Evolutionary conservation across 1,284 basidiomycete species (phyloP).

Genomic region (Ceratobasidium sp.): DNA sequence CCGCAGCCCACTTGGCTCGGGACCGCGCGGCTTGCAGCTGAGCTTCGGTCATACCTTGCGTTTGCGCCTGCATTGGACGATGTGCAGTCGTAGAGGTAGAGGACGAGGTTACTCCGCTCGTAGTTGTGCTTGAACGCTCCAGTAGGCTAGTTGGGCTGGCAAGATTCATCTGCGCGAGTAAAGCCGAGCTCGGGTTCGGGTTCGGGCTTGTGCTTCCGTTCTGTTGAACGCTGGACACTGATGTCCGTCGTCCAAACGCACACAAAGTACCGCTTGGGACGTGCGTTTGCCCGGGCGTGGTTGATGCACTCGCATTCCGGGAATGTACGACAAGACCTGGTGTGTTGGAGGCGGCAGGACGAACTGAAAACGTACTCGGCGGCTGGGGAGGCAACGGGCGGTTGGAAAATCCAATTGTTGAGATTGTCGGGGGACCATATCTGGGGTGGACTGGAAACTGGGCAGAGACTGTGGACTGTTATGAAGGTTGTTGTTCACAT

Average conservation of each 20-base stretch:
- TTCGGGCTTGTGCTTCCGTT: neutral
- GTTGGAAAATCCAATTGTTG: neutral
- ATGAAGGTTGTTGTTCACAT: neutral
- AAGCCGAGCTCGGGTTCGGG: neutral
- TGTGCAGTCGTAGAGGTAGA: slow-evolving; percentile 14
- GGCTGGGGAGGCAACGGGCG: slow-evolving; percentile 17
- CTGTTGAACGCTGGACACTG: slow-evolving; percentile 19
- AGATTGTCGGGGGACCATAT: neutral
- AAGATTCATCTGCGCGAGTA: slow-evolving; percentile 3
- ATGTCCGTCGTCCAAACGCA: slow-evolving; percentile 30
- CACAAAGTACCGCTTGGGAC: slow-evolving; percentile 28
- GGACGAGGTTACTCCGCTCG: neutral
- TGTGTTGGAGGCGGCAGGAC: neutral
- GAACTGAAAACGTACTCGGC: neutral
- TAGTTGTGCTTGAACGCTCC: slow-evolving; percentile 1
- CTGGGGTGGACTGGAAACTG: neutral
- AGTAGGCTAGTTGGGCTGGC: neutral
- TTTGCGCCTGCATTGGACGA: neutral
- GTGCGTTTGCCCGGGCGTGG: slow-evolving; percentile 15
- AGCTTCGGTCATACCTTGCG: slow-evolving; percentile 33
- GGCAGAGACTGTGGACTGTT: slow-evolving; percentile 11
- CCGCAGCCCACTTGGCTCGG: slow-evolving; percentile 40
- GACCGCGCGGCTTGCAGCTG: slow-evolving; percentile 37
- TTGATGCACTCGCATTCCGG: slow-evolving; percentile 15
- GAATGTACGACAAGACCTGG: neutral